These are phyloP conservation scores for Sporobolomyces roseus DNA, from an alignment of 768 basidiomycete genomes.

Conservation along the genomic window DNA sequence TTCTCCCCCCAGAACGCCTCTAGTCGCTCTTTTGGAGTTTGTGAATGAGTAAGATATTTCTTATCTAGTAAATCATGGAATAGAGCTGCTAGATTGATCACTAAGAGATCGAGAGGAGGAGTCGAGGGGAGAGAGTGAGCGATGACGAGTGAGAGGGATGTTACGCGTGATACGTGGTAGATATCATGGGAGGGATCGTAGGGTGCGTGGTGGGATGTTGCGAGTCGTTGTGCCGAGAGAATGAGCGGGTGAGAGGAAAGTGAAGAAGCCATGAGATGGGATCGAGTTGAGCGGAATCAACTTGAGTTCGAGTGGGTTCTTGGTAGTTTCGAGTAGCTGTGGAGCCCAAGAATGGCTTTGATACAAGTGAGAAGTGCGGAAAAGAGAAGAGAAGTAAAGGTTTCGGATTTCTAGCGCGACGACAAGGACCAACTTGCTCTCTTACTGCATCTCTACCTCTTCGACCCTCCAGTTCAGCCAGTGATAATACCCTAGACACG, in stretches of 20 bases:
- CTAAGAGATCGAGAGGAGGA: conserved; percentile 30
- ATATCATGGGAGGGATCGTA: conserved; percentile 41
- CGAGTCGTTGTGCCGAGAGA: conserved; percentile 13
- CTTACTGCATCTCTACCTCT: no score
- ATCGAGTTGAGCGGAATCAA: no score
- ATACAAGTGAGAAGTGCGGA: no score
- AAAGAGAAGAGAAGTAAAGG: no score
- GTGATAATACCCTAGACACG: no score
- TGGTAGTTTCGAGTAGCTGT: no score
- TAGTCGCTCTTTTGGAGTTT: background rate
- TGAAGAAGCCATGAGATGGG: no score
- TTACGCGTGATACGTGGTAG: conserved; percentile 33
- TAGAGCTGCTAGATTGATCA: conserved; percentile 39
- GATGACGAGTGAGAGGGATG: conserved; percentile 23
- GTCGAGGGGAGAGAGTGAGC: conserved; percentile 4
- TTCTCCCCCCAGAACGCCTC: conserved; percentile 3
- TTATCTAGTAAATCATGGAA: conserved; percentile 43
- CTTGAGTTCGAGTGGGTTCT: no score
- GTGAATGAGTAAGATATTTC: conserved; percentile 31
- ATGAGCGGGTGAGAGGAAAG: background rate
- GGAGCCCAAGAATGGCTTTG: no score
- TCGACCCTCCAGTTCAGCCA: no score
- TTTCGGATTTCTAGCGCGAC: no score
- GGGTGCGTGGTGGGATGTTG: conserved; percentile 13
- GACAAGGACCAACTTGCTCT: no score